Evolutionary conservation across 371 early-diverging fungal genomes (phyloP).

Genomic region (Mucor mucedo): DNA sequence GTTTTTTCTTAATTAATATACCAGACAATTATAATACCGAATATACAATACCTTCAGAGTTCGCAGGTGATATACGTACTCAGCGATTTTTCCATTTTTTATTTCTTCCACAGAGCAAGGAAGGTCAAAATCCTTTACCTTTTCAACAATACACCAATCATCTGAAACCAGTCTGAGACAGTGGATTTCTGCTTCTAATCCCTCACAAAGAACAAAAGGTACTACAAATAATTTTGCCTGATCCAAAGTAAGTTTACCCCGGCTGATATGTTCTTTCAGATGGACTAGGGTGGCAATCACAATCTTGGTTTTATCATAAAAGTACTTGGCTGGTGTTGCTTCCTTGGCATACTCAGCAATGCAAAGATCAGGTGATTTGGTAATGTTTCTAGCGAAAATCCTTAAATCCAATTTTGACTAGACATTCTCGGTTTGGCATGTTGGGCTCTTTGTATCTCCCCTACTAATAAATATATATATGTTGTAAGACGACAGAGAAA

Average conservation of each 20-base stretch:
- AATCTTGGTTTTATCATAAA: background rate
- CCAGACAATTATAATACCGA: too few species aligned
- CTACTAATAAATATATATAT: conserved; percentile 13
- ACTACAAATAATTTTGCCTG: background rate
- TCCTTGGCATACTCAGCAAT: too few species aligned
- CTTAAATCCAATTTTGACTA: background rate
- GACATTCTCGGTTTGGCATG: conserved; percentile 3
- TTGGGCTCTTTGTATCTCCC: conserved; percentile 18
- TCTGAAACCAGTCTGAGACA: conserved; percentile 6
- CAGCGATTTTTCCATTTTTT: background rate
- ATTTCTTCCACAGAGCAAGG: conserved; percentile 2
- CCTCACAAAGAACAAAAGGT: conserved; percentile 12
- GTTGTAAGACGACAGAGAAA: conserved; percentile 7
- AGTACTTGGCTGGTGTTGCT: too few species aligned
- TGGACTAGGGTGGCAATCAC: background rate
- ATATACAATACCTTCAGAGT: conserved; percentile 16
- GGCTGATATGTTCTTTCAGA: background rate
- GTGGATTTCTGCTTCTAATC: conserved; percentile 10
- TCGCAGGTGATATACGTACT: too few species aligned
- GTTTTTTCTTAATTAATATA: too few species aligned
- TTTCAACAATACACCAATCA: conserved; percentile 11
- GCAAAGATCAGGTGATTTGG: too few species aligned
- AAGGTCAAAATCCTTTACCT: conserved; percentile 7
- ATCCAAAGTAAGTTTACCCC: background rate
- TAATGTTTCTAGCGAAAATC: too few species aligned